A percentile compares a stretch with the other conserved stretches of the same genome.
phyloP scores from a whole-genome alignment of 768 basidiomycete species.

The Clitopilus passeckerianus region DNA sequence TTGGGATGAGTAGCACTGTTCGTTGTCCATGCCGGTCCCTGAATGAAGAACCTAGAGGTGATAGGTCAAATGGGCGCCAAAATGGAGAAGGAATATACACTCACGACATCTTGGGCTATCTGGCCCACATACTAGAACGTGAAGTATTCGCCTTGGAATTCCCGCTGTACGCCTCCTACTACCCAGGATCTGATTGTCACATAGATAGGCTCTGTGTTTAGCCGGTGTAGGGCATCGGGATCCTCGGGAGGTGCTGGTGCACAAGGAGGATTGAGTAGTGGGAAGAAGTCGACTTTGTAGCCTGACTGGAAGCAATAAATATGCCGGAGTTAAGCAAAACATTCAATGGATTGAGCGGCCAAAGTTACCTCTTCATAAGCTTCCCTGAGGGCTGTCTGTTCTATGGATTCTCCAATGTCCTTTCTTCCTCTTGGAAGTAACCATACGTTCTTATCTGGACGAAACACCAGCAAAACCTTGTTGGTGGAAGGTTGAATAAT shows the following conservation, averaged over 20 bases:
- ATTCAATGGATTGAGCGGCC: background rate
- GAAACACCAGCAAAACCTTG: constrained; percentile 48
- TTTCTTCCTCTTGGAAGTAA: constrained; percentile 65
- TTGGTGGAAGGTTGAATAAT: constrained; percentile 54
- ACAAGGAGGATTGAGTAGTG: constrained; percentile 32
- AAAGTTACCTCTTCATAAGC: constrained; percentile 63
- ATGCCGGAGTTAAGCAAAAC: background rate
- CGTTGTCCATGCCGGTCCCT: constrained; percentile 56
- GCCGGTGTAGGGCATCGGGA: constrained; percentile 1
- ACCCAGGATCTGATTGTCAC: constrained; percentile 27
- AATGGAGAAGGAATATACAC: too few relatives aligned
- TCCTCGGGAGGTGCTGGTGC: constrained; percentile 34
- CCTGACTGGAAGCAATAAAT: constrained; percentile 35
- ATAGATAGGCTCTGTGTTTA: constrained; percentile 41
- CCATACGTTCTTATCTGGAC: constrained; percentile 33
- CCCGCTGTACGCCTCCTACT: constrained; percentile 8
- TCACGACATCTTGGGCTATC: constrained; percentile 20
- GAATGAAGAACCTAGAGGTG: constrained; percentile 33
- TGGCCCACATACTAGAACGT: constrained; percentile 52
- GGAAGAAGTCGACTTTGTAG: constrained; percentile 40
- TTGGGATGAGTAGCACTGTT: constrained; percentile 39
- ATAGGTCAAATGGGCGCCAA: background rate
- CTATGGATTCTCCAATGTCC: constrained; percentile 60
- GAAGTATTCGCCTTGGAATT: constrained; percentile 45
- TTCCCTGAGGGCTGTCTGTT: constrained; percentile 55